These are phyloP conservation scores for Salix koriyanagi DNA, from an alignment of 345 rosid species.

Conservation along the genomic window DNA sequence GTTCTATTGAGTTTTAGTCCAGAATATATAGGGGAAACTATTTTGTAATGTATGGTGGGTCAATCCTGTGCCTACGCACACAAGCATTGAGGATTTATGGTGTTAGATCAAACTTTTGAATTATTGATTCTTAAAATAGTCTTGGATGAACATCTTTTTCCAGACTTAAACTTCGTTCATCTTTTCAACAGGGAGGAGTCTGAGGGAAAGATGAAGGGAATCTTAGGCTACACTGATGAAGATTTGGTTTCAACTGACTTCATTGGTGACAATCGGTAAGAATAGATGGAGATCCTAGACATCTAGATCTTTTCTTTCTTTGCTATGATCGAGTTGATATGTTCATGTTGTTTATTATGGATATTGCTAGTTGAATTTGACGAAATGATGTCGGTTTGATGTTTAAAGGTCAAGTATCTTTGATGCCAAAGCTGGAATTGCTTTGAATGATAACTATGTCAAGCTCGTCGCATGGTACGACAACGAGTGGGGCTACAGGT, in stretches of 20 bases:
- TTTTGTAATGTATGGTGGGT: not conserved
- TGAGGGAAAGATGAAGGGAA: conserved; percentile 28
- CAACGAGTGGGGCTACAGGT: conserved; percentile 34
- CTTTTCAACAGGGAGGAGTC: conserved; percentile 21
- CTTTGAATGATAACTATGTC: conserved; percentile 15
- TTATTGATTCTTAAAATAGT: not conserved
- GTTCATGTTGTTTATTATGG: not conserved
- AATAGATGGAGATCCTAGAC: not conserved
- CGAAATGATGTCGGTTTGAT: not conserved
- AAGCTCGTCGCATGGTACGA: conserved; percentile 28
- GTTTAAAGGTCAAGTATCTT: conserved; percentile 25
- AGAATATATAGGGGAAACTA: not conserved
- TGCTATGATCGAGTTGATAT: not conserved
- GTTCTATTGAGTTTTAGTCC: not conserved
- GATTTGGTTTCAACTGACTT: conserved; percentile 25
- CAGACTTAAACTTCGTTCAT: not conserved
- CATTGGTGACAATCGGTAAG: conserved; percentile 22
- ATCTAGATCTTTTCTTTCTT: not conserved
- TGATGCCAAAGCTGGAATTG: conserved; percentile 34
- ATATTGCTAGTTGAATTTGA: not conserved
- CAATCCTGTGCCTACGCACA: not conserved
- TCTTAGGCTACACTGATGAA: conserved; percentile 26
- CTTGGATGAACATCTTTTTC: not conserved
- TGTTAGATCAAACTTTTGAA: not conserved
- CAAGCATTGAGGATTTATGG: not conserved